Conservation (phyloP, 2,329 filamentous ascomycete species). For the Colletotrichum nymphaeae region DNA sequence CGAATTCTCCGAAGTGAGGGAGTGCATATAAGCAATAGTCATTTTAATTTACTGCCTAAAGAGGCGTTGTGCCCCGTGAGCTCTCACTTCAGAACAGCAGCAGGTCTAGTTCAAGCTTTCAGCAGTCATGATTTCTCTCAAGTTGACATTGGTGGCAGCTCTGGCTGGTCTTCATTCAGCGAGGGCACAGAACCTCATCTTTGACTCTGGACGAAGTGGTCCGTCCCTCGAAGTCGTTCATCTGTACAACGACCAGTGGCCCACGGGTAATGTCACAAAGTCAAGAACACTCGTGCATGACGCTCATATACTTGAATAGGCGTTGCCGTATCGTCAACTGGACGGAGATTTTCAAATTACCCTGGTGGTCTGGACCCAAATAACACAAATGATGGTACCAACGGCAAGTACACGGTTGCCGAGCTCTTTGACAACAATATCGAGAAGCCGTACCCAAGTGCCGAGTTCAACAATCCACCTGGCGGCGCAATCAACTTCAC, state of each 20-base stretch:
- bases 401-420: slow-evolving; percentile 10
- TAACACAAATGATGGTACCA: slow-evolving; percentile 7
- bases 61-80: too few relatives aligned
- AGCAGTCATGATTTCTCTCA: too few relatives aligned
- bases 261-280: background rate
- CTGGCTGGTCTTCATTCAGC: background rate
- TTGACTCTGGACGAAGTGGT: background rate
- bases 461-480: background rate
- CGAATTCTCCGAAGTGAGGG: background rate
- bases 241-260: slow-evolving; percentile 12
- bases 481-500: slow-evolving; percentile 15
- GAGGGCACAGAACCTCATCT: background rate
- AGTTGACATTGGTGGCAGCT: background rate
- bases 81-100: too few relatives aligned
- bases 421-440: background rate
- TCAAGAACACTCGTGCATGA: background rate
- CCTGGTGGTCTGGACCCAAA: slow-evolving; percentile 11
- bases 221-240: slow-evolving; percentile 8
- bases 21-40: background rate
- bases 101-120: background rate
- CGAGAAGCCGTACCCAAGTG: slow-evolving; percentile 1
- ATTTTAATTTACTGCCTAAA: background rate
- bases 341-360: slow-evolving; percentile 8
- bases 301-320: background rate
- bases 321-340: slow-evolving; percentile 7